Percentiles rank a stretch among this genome's conserved stretches.
Evolutionary conservation across 2,329 filamentous ascomycete genomes (phyloP).

Genomic region (Pseudogymnoascus sp.): DNA sequence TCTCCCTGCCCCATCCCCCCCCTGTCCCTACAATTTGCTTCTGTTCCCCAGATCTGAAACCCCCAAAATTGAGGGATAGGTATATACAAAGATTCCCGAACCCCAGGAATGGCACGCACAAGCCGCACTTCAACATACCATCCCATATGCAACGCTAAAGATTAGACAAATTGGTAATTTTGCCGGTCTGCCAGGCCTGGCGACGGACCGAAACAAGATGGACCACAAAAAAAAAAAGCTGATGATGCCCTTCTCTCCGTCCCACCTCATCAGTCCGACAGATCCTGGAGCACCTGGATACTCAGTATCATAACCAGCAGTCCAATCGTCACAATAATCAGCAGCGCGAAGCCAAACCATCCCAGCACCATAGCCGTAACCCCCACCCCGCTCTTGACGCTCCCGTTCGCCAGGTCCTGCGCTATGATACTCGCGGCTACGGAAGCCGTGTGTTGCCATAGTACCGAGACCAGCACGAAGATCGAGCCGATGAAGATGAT

Average conservation of each 20-base stretch:
- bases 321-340: constrained; percentile 94
- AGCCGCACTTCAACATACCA: not conserved
- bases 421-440: constrained; percentile 91
- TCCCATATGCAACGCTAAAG: constrained; percentile 9
- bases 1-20: not conserved
- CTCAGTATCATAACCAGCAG: constrained; percentile 94
- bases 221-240: not conserved
- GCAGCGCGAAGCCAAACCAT: constrained; percentile 90
- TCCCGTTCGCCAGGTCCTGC: constrained; percentile 85
- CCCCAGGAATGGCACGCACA: not conserved
- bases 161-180: constrained; percentile 1
- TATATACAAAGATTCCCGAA: constrained; percentile 5
- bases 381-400: constrained; percentile 79
- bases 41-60: not conserved
- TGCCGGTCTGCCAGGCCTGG: not conserved
- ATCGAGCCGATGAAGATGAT: constrained; percentile 77
- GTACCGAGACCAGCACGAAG: constrained; percentile 63
- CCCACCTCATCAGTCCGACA: constrained; percentile 28
- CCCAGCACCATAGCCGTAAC: constrained; percentile 93
- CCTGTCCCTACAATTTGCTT: not conserved
- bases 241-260: not conserved
- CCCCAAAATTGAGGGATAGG: not conserved
- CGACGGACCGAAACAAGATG: not conserved
- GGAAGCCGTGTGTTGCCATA: constrained; percentile 93
- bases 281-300: constrained; percentile 58